Conservation (phyloP, 2,329 filamentous ascomycete species). For the Podosphaera fusca region DNA sequence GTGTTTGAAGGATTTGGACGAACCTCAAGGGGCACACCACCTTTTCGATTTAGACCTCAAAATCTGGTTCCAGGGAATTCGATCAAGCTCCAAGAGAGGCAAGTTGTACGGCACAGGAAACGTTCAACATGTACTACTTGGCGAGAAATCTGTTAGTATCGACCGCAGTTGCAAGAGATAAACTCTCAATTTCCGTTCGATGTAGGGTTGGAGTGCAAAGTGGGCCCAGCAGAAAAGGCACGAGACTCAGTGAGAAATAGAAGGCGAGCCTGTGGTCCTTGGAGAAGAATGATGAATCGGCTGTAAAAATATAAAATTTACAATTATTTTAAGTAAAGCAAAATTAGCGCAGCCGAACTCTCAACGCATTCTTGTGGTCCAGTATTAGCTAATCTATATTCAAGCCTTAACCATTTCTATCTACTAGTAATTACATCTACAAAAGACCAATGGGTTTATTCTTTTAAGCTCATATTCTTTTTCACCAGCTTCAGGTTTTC, state of each 20-base stretch:
- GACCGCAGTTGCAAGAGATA: not conserved
- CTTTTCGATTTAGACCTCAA: not conserved
- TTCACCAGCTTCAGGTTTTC: not conserved
- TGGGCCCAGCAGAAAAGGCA: not conserved
- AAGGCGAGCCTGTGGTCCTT: not conserved
- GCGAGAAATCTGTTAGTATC: not conserved
- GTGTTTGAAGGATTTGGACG: not conserved
- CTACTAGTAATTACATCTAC: not conserved
- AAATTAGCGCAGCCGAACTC: slow-evolving; percentile 3
- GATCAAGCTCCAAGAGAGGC: not conserved
- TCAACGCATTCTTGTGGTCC: not conserved
- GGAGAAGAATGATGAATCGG: not conserved
- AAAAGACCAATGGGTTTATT: not conserved
- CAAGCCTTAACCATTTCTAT: not conserved
- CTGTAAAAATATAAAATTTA: not conserved
- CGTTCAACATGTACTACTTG: not conserved
- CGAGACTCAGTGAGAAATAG: not conserved
- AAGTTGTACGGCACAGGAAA: not conserved
- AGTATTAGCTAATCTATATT: slow-evolving; percentile 1
- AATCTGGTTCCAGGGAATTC: not conserved
- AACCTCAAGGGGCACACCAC: not conserved
- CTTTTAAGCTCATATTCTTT: not conserved
- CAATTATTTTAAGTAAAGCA: slow-evolving; percentile 2
- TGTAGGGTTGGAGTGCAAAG: not conserved
- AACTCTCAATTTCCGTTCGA: not conserved